Evolutionary conservation across 495 filamentous ascomycete genomes (phyloP).

Genomic region (Hypoxylon subgilvum): DNA sequence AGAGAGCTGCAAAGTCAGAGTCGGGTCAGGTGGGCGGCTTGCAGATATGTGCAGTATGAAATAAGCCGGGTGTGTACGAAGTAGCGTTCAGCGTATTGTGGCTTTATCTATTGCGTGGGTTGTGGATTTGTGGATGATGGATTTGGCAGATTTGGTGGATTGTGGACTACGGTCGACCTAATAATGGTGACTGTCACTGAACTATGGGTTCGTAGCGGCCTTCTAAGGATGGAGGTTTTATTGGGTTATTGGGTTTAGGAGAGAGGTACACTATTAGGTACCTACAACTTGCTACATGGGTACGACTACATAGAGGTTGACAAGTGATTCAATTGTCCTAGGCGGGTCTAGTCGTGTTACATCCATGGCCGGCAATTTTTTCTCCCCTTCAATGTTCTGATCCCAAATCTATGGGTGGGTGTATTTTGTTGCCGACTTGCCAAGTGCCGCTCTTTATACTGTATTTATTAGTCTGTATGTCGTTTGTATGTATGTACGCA

Average conservation of each 20-base stretch:
- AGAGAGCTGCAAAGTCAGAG: background rate
- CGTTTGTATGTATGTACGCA: too few relatives aligned
- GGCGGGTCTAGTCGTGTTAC: slow-evolving; percentile 31
- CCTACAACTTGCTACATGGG: too few relatives aligned
- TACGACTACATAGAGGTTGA: too few relatives aligned
- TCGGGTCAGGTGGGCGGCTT: slow-evolving; percentile 28
- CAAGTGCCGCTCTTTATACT: too few relatives aligned
- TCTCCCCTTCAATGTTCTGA: too few relatives aligned
- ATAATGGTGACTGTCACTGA: too few relatives aligned
- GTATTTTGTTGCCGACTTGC: background rate
- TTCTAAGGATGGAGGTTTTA: slow-evolving; percentile 11
- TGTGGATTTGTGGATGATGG: slow-evolving; percentile 5
- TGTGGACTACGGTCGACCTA: slow-evolving; percentile 18
- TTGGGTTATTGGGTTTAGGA: slow-evolving; percentile 31
- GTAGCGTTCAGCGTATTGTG: slow-evolving; percentile 9
- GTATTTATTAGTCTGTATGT: too few relatives aligned
- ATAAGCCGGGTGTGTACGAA: slow-evolving; percentile 10
- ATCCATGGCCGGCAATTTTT: slow-evolving; percentile 32
- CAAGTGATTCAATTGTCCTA: slow-evolving; percentile 23
- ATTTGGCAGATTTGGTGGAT: slow-evolving; percentile 8
- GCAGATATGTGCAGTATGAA: slow-evolving; percentile 3
- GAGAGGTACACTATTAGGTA: too few relatives aligned
- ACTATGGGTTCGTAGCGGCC: too few relatives aligned
- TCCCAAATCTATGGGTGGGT: background rate
- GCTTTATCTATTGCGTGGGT: slow-evolving; percentile 27